These are phyloP conservation scores for Dionaea muscipula DNA, from an alignment of 179 eudicot genomes.

Conservation along the genomic window DNA sequence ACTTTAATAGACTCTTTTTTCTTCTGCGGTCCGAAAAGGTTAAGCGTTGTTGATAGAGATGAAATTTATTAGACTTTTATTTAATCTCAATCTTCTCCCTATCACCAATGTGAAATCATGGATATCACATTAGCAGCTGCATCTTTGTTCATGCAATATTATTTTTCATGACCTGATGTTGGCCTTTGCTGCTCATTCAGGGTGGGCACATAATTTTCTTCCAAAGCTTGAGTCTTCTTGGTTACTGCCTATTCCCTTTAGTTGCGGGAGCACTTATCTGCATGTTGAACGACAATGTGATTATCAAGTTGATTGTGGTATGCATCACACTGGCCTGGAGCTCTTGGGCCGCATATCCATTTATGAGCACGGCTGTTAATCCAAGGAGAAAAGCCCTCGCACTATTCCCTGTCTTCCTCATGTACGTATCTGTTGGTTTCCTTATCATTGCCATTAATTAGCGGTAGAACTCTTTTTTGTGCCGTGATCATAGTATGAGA, in stretches of 20 bases:
- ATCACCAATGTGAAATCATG: no score
- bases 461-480: not conserved
- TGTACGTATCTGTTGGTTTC: constrained; percentile 95
- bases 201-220: constrained; percentile 98
- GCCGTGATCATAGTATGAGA: not conserved
- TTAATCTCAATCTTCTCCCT: no score
- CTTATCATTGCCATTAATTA: constrained; percentile 88
- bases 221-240: constrained; percentile 87
- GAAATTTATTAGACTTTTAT: no score
- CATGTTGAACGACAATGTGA: constrained; percentile 70
- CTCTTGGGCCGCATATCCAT: constrained; percentile 98
- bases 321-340: constrained; percentile 86
- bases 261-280: constrained; percentile 81
- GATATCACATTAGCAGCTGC: no score
- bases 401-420: constrained; percentile 84
- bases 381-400: constrained; percentile 96
- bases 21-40: no score
- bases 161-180: not conserved
- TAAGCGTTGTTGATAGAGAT: no score
- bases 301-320: constrained; percentile 65
- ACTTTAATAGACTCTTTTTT: no score
- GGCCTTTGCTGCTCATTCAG: constrained; percentile 24
- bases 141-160: no score
- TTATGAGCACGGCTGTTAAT: constrained; percentile 91
- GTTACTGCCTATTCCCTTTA: constrained; percentile 88